Percentiles rank a stretch among this genome's conserved stretches.
Conservation (phyloP, 371 early-diverging fungal species). For the Mortierella sp. region DNA sequence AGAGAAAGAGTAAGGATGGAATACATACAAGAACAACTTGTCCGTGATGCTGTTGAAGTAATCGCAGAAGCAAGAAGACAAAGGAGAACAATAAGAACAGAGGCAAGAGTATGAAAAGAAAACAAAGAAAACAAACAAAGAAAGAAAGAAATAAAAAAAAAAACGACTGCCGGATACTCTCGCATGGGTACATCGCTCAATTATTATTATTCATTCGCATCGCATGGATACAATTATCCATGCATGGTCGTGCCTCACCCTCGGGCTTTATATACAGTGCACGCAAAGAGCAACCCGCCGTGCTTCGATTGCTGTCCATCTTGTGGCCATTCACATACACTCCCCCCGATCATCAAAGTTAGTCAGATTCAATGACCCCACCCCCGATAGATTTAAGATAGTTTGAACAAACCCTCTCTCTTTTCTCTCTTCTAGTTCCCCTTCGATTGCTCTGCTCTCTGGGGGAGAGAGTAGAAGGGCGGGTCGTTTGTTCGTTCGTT, state of each 20-base stretch:
- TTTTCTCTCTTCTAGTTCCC: background rate
- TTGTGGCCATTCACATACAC: background rate
- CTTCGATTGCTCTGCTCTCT: background rate
- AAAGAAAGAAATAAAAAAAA: background rate
- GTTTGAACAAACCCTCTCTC: background rate
- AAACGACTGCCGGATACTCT: background rate
- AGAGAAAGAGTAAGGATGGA: background rate
- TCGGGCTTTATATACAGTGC: background rate
- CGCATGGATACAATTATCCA: slow-evolving; percentile 7
- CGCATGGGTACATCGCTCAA: slow-evolving; percentile 4
- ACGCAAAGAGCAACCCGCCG: background rate
- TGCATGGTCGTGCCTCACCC: background rate
- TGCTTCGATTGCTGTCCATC: background rate
- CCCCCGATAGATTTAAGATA: too few relatives aligned
- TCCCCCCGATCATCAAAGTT: too few relatives aligned
- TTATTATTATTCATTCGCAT: slow-evolving; percentile 10
- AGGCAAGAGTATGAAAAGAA: background rate
- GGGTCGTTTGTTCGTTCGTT: background rate
- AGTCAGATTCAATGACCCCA: too few relatives aligned
- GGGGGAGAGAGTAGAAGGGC: background rate
- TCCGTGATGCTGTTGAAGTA: too few relatives aligned
- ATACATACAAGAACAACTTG: too few relatives aligned
- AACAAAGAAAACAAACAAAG: too few relatives aligned
- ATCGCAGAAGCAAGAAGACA: background rate
- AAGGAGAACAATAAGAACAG: background rate